These are phyloP conservation scores for Lentinula boryana DNA, from an alignment of 768 basidiomycete species.

Conservation along the genomic window DNA sequence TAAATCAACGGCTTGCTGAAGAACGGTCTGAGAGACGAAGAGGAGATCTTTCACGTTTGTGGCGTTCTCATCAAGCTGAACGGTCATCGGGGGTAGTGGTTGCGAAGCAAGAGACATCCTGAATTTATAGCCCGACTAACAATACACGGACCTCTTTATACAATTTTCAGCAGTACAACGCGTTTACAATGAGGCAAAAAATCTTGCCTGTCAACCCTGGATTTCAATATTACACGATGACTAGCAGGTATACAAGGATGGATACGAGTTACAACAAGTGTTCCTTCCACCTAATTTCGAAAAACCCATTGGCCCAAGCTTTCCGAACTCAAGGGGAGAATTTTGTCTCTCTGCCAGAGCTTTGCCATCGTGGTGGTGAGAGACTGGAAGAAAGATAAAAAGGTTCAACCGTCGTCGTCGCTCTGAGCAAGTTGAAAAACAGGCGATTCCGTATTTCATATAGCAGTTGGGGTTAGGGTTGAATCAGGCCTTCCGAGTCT, in stretches of 20 bases:
- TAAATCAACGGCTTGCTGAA: slow-evolving; percentile 70
- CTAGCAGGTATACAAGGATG: slow-evolving; percentile 3
- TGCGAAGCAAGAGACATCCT: not conserved
- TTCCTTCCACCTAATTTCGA: slow-evolving; percentile 81
- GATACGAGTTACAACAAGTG: slow-evolving; percentile 24
- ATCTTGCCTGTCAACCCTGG: not conserved
- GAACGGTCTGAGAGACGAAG: slow-evolving; percentile 58
- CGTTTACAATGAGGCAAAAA: slow-evolving; percentile 9
- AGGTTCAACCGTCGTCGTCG: slow-evolving; percentile 73
- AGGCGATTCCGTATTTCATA: slow-evolving; percentile 8
- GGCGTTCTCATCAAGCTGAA: slow-evolving; percentile 14
- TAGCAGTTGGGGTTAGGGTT: slow-evolving; percentile 24
- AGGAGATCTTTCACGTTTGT: slow-evolving; percentile 46
- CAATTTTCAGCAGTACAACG: slow-evolving; percentile 5
- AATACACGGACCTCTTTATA: not conserved
- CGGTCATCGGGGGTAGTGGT: slow-evolving; percentile 16
- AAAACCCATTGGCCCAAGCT: slow-evolving; percentile 45
- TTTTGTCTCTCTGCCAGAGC: slow-evolving; percentile 57
- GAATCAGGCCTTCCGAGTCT: slow-evolving; percentile 32
- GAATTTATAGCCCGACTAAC: not conserved
- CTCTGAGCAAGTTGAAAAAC: slow-evolving; percentile 39
- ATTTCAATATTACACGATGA: not conserved
- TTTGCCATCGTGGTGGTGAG: slow-evolving; percentile 48
- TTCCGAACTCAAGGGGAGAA: slow-evolving; percentile 81
- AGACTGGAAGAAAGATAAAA: slow-evolving; percentile 56